Evolutionary conservation across 169 alveolate species (phyloP), one percentile per base, ranked within the genome.

Genomic region (Cryptosporidium parvum): DNA sequence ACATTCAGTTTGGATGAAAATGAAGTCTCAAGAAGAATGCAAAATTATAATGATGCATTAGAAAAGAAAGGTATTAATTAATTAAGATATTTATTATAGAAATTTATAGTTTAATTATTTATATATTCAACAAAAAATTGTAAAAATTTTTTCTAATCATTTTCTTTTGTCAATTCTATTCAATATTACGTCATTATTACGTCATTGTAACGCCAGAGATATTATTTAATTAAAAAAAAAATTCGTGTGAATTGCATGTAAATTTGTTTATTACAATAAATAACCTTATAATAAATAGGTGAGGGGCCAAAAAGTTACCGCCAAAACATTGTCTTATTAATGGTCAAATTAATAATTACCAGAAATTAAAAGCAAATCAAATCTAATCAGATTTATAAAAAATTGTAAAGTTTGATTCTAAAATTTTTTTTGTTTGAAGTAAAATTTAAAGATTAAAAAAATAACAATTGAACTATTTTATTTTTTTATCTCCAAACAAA

Each of bases 1-100:
- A 65, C 89, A 16, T 80, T 80, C 35, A 62, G 59, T 80, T 45
- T 80, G 51, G 89, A 80, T 65, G 89, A 80, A 65, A 65, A 65
- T 65, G 89, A 80, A 37, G 89, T 80, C 42, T 45, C 73, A 26
- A 80, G 89, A 65, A 31, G 89, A 8, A 42, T 80, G 56, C 75
- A 59, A 42, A 80, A 65, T 23, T 80, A 62, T 23, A 67, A 12
- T 65, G 75, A 29, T 14, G 89, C 89, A 21, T 10, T 80, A 9
- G 65, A 42, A n/a, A 65, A 61, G 29, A 59, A 33, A 23, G 23
- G 33, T 12, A n/a, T 10, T 6, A 18, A 26, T 56, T 56, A 26
- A 56, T 10, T 21, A 48, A 48, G 67, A 37, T 56, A 56, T n/a
- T 56, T n/a, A n/a, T 56, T 23, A 21, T 56, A 23, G 35, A 23